phyloP scores from a whole-genome alignment of 1,284 basidiomycete genomes.

The Apiotrichum veenhuisii region DNA sequence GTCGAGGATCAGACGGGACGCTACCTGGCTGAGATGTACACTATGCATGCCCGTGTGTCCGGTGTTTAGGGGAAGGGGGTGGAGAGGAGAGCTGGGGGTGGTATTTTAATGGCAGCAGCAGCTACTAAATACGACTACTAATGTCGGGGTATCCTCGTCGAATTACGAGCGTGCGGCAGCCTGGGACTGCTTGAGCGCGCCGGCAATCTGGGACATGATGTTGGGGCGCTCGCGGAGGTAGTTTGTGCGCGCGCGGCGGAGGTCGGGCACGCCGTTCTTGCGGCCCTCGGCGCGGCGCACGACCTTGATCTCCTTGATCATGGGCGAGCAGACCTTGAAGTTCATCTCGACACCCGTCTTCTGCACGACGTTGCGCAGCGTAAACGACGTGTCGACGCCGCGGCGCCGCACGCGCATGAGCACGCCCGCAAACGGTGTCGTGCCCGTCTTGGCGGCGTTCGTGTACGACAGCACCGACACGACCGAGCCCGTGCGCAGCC shows the following conservation, averaged over 20 bases:
- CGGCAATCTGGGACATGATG: conserved; percentile 44
- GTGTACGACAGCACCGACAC: conserved; percentile 60
- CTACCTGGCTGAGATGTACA: conserved; percentile 18
- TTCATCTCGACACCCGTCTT: conserved; percentile 86
- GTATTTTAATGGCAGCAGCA: neutral
- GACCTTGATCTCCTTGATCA: conserved; percentile 78
- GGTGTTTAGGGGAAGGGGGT: neutral
- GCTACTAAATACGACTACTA: neutral
- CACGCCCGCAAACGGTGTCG: conserved; percentile 77
- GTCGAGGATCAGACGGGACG: neutral
- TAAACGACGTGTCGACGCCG: conserved; percentile 76
- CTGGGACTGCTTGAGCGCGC: conserved; percentile 36
- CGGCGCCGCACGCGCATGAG: conserved; percentile 72
- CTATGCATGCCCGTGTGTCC: conserved; percentile 22
- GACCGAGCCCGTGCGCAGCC: conserved; percentile 73
- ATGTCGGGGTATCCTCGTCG: no score
- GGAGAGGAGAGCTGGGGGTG: neutral
- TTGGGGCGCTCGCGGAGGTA: conserved; percentile 46
- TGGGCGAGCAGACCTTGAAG: conserved; percentile 76
- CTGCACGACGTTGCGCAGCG: conserved; percentile 80
- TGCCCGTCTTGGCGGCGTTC: conserved; percentile 54
- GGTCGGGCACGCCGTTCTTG: conserved; percentile 34
- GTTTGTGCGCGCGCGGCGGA: conserved; percentile 43
- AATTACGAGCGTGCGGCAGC: conserved; percentile 3
- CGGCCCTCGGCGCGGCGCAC: conserved; percentile 42